These are phyloP conservation scores for Prunus persica DNA, from an alignment of 306 rosid species.

Conservation along the genomic window Prunus_persica_NCBIv2 NC_034009.1:19107001-19107500, in stretches of 20 bases:
- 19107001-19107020: neutral
- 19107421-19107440: neutral
- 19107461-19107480: neutral
- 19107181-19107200: neutral
- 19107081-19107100: neutral
- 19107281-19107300: neutral
- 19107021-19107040: neutral
- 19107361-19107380: no score
- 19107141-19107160: neutral
- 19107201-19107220: neutral
- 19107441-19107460: neutral
- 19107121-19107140: neutral
- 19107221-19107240: neutral
- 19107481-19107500: neutral
- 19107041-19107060: neutral
- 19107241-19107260: neutral
- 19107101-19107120: neutral
- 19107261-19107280: neutral
- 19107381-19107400: neutral
- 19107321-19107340: neutral
- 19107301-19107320: neutral
- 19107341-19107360: neutral
- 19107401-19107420: neutral
- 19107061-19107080: neutral
- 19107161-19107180: neutral